phyloP scores from a whole-genome alignment of 2,329 filamentous ascomycete species.

The Cercospora zeina region DNA sequence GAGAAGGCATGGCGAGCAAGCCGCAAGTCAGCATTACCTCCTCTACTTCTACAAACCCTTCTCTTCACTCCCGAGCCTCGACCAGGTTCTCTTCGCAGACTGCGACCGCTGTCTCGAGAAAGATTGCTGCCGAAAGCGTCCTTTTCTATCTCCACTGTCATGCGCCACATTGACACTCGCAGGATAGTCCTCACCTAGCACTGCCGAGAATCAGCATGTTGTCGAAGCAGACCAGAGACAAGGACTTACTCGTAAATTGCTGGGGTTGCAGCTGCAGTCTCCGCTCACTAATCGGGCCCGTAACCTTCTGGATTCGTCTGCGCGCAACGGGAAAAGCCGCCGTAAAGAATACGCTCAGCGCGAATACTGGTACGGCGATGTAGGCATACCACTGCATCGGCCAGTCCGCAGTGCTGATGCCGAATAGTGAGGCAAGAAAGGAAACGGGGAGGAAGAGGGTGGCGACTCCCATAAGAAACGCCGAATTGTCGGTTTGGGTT shows the following conservation, averaged over 20 bases:
- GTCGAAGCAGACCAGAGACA: not conserved
- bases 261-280: slow-evolving; percentile 32
- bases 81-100: slow-evolving; percentile 9
- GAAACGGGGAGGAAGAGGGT: slow-evolving; percentile 42
- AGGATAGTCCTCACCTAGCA: slow-evolving; percentile 41
- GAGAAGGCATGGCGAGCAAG: not conserved
- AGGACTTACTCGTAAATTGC: slow-evolving; percentile 35
- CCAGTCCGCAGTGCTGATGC: slow-evolving; percentile 41
- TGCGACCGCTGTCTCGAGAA: slow-evolving; percentile 5
- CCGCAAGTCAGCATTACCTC: not conserved
- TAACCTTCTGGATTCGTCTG: slow-evolving; percentile 32
- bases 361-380: slow-evolving; percentile 39
- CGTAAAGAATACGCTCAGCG: slow-evolving; percentile 36
- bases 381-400: slow-evolving; percentile 40
- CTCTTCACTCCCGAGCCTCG: slow-evolving; percentile 13
- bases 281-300: slow-evolving; percentile 35
- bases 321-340: slow-evolving; percentile 35
- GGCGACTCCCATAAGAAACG: slow-evolving; percentile 40
- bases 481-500: slow-evolving; percentile 40
- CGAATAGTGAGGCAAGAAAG: slow-evolving; percentile 41
- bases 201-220: not conserved
- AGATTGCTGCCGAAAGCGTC: slow-evolving; percentile 11
- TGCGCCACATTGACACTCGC: slow-evolving; percentile 32
- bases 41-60: slow-evolving; percentile 3
- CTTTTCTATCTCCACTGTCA: slow-evolving; percentile 16